Conservation (phyloP, 2,329 filamentous ascomycete genomes). For the Alternaria gansuensis region DNA sequence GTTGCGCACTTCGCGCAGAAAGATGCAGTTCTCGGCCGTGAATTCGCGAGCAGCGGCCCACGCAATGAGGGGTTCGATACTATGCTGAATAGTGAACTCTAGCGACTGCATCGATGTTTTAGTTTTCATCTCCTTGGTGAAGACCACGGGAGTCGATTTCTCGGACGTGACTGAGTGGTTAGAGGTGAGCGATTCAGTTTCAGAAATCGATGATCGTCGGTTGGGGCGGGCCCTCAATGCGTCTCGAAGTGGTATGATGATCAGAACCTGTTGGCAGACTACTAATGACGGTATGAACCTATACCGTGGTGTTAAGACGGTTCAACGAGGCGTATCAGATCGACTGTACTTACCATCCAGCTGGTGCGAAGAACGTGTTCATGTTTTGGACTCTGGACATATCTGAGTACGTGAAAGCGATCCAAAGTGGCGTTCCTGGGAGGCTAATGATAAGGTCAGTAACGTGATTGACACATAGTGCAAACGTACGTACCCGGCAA, state of each 20-base stretch:
- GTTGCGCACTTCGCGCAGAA: conserved; percentile 52
- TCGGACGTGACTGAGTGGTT: conserved; percentile 32
- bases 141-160: conserved; percentile 35
- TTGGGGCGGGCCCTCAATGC: conserved; percentile 35
- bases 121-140: conserved; percentile 43
- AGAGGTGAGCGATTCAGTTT: conserved; percentile 42
- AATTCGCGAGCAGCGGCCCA: conserved; percentile 51
- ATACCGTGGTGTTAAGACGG: conserved; percentile 5
- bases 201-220: conserved; percentile 33
- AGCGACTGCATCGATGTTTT: conserved; percentile 51
- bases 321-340: background rate
- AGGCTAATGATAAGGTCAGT: conserved; percentile 41
- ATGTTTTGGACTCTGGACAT: conserved; percentile 35
- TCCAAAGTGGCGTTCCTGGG: conserved; percentile 51
- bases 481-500: conserved; percentile 44
- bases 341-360: conserved; percentile 45
- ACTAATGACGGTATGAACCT: conserved; percentile 51
- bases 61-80: conserved; percentile 48
- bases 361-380: conserved; percentile 46
- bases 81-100: conserved; percentile 48
- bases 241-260: conserved; percentile 48
- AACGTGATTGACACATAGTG: background rate
- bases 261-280: conserved; percentile 51
- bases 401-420: conserved; percentile 50
- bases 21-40: conserved; percentile 52